These are phyloP conservation scores for Globisporangium solare DNA, from an alignment of 352 stramenopile genomes.

Conservation along the genomic window DNA sequence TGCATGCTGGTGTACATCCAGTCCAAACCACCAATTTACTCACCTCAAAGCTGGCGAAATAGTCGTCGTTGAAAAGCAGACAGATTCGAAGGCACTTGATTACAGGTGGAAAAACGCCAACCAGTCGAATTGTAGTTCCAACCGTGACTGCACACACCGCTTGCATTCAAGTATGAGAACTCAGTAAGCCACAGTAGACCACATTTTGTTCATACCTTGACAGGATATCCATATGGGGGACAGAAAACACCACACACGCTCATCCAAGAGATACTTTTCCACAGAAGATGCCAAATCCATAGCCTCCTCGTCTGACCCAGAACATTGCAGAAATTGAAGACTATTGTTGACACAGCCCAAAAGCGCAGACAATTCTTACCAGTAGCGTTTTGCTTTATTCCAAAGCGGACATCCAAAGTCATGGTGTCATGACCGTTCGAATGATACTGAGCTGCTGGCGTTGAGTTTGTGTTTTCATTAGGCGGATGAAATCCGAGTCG, in stretches of 20 bases:
- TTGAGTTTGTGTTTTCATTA: conserved; percentile 4
- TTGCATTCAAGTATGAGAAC: conserved; percentile 7
- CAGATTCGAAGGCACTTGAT: conserved; percentile 36
- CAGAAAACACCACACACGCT: conserved; percentile 29
- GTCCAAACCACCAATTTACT: background rate
- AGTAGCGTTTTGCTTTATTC: conserved; percentile 28
- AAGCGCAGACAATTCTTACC: conserved; percentile 10
- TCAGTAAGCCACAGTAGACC: background rate
- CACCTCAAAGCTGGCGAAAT: conserved; percentile 37
- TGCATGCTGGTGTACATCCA: background rate
- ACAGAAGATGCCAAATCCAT: conserved; percentile 44
- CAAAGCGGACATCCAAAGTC: conserved; percentile 24
- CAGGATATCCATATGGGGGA: conserved; percentile 30
- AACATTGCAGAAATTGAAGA: background rate
- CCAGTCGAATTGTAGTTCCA: conserved; percentile 4
- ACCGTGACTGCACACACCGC: conserved; percentile 8
- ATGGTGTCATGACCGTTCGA: conserved; percentile 18
- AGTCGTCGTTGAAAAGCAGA: conserved; percentile 33
- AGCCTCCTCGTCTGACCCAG: conserved; percentile 36
- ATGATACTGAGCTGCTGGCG: background rate
- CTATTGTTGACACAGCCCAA: background rate
- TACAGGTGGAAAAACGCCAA: conserved; percentile 4
- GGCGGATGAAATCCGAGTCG: conserved; percentile 28
- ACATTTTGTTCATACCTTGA: conserved; percentile 24
- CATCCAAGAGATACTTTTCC: conserved; percentile 34